phyloP scores from a whole-genome alignment of 225 moss, liverwort and hornwort genomes.

The Straminergon stramineum region DNA sequence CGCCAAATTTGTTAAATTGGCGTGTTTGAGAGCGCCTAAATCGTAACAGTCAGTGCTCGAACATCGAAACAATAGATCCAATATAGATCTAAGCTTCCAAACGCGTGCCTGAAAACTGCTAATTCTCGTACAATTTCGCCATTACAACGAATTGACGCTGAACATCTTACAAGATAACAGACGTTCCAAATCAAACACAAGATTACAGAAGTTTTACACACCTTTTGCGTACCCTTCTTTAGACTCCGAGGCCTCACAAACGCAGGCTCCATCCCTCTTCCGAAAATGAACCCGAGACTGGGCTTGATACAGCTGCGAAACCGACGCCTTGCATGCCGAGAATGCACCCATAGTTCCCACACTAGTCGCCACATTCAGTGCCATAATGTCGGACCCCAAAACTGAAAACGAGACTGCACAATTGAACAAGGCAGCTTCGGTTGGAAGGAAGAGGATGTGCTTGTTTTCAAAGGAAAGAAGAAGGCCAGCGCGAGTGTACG shows the following conservation, averaged over 20 bases:
- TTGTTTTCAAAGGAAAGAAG: not conserved
- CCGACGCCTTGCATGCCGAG: constrained; percentile 19
- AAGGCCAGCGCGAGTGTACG: not conserved
- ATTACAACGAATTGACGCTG: not conserved
- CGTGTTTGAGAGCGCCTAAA: not conserved
- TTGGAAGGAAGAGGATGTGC: not conserved
- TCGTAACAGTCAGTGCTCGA: not conserved
- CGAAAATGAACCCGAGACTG: not conserved
- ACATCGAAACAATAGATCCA: not conserved
- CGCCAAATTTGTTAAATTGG: not conserved
- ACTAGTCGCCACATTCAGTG: constrained; percentile 14
- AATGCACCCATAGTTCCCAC: constrained; percentile 17
- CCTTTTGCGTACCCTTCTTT: constrained; percentile 10
- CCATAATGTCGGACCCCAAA: not conserved
- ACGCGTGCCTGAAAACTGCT: not conserved
- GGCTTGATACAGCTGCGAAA: constrained; percentile 4
- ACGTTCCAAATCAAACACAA: not conserved
- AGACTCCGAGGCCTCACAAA: constrained; percentile 7
- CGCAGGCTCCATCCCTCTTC: constrained; percentile 20
- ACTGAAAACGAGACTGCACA: not conserved
- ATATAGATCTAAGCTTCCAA: not conserved
- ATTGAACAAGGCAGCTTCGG: not conserved
- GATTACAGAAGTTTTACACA: not conserved
- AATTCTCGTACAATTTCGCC: not conserved
- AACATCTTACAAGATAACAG: not conserved